A percentile compares a stretch with the other conserved stretches of the same genome.
phyloP scores from a whole-genome alignment of 2,329 filamentous ascomycete species.

The Diaporthe vaccinii region DNA sequence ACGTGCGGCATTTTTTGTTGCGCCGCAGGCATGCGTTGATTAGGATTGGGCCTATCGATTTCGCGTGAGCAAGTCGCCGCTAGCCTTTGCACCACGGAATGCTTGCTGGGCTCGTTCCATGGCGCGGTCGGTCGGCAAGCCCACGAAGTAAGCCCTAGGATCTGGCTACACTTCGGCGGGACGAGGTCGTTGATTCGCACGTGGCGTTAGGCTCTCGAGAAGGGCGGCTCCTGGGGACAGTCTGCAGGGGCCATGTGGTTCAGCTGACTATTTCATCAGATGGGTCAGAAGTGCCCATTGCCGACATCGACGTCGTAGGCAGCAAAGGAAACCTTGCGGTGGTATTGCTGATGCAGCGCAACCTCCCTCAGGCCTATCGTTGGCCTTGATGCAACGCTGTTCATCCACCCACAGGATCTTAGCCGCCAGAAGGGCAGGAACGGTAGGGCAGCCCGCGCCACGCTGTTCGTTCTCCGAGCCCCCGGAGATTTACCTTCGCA shows the following conservation, averaged over 20 bases:
- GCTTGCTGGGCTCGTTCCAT: conserved; percentile 21
- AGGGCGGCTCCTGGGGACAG: conserved; percentile 21
- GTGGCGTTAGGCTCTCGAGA: conserved; percentile 32
- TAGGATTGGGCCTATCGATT: conserved; percentile 29
- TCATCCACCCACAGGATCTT: conserved; percentile 31
- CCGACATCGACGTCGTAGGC: background rate
- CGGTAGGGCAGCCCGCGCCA: conserved; percentile 32
- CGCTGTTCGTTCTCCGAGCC: conserved; percentile 26
- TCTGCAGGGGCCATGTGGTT: conserved; percentile 31
- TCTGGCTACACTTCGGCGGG: conserved; percentile 30
- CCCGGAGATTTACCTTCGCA: conserved; percentile 22
- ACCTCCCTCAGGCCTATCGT: background rate
- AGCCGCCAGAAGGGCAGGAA: conserved; percentile 32
- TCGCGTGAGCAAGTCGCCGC: conserved; percentile 11
- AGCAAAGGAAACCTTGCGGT: background rate
- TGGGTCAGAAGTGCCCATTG: conserved; percentile 8
- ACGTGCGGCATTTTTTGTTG: conserved; percentile 20
- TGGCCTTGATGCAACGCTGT: conserved; percentile 25
- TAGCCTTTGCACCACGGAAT: conserved; percentile 11
- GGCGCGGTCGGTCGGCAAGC: conserved; percentile 34
- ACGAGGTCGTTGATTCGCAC: conserved; percentile 35
- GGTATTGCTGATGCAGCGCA: conserved; percentile 19
- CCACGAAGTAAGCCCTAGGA: conserved; percentile 32
- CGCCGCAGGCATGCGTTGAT: conserved; percentile 36
- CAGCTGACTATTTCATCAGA: conserved; percentile 28